phyloP scores from a whole-genome alignment of 805 yeast genomes.

The Kodamaea kakaduensis region DNA sequence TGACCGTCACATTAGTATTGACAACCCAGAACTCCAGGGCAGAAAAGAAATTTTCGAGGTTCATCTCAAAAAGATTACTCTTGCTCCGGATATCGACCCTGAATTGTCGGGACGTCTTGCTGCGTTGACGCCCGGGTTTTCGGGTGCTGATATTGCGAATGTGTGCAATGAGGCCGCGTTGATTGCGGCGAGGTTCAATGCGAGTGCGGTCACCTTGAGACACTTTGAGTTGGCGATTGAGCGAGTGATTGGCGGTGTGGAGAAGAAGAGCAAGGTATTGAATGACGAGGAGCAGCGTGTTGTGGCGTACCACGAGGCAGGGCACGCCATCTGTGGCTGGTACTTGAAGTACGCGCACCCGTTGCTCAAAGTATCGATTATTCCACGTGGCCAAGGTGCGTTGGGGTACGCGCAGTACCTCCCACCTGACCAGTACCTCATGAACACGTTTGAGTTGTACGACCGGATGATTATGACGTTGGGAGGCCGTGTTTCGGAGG shows the following conservation, averaged over 20 bases:
- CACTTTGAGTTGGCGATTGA: slow-evolving; percentile 97
- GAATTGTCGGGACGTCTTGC: slow-evolving; percentile 82
- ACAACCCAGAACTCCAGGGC: slow-evolving; percentile 92
- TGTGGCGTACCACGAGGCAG: slow-evolving; percentile 98
- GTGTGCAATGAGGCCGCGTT: slow-evolving; percentile 96
- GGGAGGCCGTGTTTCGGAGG: slow-evolving; percentile 97
- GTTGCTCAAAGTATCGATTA: slow-evolving; percentile 87
- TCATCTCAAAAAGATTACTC: slow-evolving; percentile 69
- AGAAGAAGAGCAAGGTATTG: slow-evolving; percentile 79
- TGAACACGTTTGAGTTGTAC: slow-evolving; percentile 69
- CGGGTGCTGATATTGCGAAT: slow-evolving; percentile 98
- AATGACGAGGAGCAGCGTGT: slow-evolving; percentile 82
- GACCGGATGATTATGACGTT: slow-evolving; percentile 96
- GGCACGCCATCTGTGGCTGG: slow-evolving; percentile 99
- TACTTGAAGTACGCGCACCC: slow-evolving; percentile 88
- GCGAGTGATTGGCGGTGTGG: slow-evolving; percentile 94
- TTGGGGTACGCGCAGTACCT: slow-evolving; percentile 96
- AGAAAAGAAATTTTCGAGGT: slow-evolving; percentile 90
- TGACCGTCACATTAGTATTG: slow-evolving; percentile 88
- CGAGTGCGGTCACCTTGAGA: slow-evolving; percentile 59
- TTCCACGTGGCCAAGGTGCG: slow-evolving; percentile 96
- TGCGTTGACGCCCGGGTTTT: slow-evolving; percentile 95
- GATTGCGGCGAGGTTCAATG: slow-evolving; percentile 86
- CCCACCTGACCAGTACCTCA: slow-evolving; percentile 85
- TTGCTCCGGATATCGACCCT: slow-evolving; percentile 41